phyloP scores from a whole-genome alignment of 2,329 filamentous ascomycete species.

The Claviceps africana region DNA sequence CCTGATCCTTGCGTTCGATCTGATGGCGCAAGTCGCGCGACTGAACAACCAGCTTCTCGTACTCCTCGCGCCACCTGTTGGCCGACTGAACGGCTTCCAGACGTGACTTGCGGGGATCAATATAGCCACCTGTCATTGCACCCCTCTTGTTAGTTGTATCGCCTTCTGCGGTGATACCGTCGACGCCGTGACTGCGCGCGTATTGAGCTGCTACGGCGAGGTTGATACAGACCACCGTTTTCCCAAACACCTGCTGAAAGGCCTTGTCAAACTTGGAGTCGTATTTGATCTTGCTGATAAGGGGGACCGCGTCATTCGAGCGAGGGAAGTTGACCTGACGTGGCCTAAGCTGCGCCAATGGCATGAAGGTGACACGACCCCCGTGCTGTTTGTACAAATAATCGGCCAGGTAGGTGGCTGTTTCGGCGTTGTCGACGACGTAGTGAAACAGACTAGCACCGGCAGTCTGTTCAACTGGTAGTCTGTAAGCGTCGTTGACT shows the following conservation, averaged over 20 bases:
- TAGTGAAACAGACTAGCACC: slow-evolving; percentile 92
- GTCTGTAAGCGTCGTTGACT: slow-evolving; percentile 70
- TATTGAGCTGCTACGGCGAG: slow-evolving; percentile 80
- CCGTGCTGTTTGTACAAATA: slow-evolving; percentile 64
- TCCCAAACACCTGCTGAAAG: slow-evolving; percentile 90
- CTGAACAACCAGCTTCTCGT: slow-evolving; percentile 51
- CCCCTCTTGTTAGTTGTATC: slow-evolving; percentile 92
- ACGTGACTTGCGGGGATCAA: slow-evolving; percentile 73
- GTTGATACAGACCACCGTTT: slow-evolving; percentile 86
- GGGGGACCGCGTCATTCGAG: slow-evolving; percentile 73
- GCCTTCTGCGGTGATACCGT: slow-evolving; percentile 87
- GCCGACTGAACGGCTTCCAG: slow-evolving; percentile 71
- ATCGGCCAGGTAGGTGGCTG: slow-evolving; percentile 69
- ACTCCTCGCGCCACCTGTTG: slow-evolving; percentile 60
- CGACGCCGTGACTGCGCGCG: slow-evolving; percentile 78
- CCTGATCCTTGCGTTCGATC: slow-evolving; percentile 69
- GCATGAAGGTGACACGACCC: slow-evolving; percentile 89
- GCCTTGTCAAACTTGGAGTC: slow-evolving; percentile 67
- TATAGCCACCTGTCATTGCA: slow-evolving; percentile 86
- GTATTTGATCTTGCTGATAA: slow-evolving; percentile 74
- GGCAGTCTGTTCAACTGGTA: slow-evolving; percentile 84
- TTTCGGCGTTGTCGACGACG: slow-evolving; percentile 82
- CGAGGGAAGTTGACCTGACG: slow-evolving; percentile 64
- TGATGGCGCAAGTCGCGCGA: slow-evolving; percentile 52
- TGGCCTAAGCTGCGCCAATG: slow-evolving; percentile 65